Evolutionary conservation across 1,284 basidiomycete genomes (phyloP).

Genomic region (Boletellus deceptivus): DNA sequence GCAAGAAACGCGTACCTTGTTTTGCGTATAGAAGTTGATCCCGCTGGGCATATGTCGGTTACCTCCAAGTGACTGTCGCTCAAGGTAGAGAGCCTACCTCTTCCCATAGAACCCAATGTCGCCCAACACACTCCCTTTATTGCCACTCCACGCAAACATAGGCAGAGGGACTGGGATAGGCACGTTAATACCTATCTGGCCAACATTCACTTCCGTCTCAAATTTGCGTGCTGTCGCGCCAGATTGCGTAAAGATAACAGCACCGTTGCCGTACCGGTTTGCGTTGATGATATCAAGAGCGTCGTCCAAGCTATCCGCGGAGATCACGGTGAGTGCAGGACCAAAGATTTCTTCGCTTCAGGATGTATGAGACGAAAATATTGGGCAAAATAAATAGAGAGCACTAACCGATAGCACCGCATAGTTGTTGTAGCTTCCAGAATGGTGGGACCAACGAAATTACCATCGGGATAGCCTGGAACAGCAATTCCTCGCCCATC

Average conservation of each 20-base stretch:
- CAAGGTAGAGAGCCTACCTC: constrained; percentile 42
- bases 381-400: constrained; percentile 2
- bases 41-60: constrained; percentile 46
- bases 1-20: constrained; percentile 52
- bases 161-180: constrained; percentile 88
- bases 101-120: constrained; percentile 90
- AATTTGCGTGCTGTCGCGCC: constrained; percentile 96
- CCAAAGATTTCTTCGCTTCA: constrained; percentile 93
- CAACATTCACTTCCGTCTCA: constrained; percentile 85
- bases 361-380: constrained; percentile 2
- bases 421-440: constrained; percentile 82
- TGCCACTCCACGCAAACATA: constrained; percentile 93
- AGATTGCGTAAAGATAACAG: constrained; percentile 96
- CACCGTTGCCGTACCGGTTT: constrained; percentile 91
- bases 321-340: constrained; percentile 81
- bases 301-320: constrained; percentile 86
- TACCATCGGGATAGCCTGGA: constrained; percentile 82
- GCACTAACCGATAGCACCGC: constrained; percentile 80
- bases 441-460: constrained; percentile 94
- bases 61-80: neutral
- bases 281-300: constrained; percentile 88
- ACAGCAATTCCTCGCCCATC: constrained; percentile 80
- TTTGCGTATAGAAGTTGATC: constrained; percentile 89
- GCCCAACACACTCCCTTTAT: constrained; percentile 87
- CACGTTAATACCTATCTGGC: constrained; percentile 91